Conservation (phyloP, 164 flowering plant species). For the Stephania yunnanensis region DNA sequence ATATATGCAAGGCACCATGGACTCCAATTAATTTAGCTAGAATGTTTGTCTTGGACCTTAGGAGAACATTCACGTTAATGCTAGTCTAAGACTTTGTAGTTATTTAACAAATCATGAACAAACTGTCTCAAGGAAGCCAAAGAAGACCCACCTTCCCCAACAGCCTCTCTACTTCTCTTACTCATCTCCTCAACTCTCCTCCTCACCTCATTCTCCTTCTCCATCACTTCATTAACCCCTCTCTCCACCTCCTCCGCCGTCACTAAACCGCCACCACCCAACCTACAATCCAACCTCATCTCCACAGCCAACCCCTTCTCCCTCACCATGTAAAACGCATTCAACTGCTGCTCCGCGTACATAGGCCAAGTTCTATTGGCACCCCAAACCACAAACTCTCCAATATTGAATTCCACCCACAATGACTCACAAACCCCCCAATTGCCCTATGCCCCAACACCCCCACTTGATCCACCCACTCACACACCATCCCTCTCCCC, state of each 20-base stretch:
- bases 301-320: slow-evolving; percentile 17
- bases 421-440: slow-evolving; percentile 18
- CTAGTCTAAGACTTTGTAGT: too few species aligned
- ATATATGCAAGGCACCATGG: too few species aligned
- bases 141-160: slow-evolving; percentile 5
- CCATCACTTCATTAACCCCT: background rate
- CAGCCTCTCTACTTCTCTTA: background rate
- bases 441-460: slow-evolving; percentile 15
- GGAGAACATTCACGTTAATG: too few species aligned
- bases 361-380: slow-evolving; percentile 16
- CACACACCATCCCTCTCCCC: slow-evolving; percentile 9
- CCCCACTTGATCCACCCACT: slow-evolving; percentile 14
- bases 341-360: slow-evolving; percentile 12
- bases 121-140: background rate
- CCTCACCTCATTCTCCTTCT: too few species aligned
- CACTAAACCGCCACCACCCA: background rate
- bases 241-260: slow-evolving; percentile 4
- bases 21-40: too few species aligned
- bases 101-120: background rate
- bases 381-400: slow-evolving; percentile 22
- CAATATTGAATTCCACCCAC: slow-evolving; percentile 21
- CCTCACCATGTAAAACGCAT: slow-evolving; percentile 13
- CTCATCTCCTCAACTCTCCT: background rate
- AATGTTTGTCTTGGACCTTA: too few species aligned
- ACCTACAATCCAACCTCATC: slow-evolving; percentile 15